Evolutionary conservation across 805 yeast species (phyloP).

Genomic region (Candida nemodendra): DNA sequence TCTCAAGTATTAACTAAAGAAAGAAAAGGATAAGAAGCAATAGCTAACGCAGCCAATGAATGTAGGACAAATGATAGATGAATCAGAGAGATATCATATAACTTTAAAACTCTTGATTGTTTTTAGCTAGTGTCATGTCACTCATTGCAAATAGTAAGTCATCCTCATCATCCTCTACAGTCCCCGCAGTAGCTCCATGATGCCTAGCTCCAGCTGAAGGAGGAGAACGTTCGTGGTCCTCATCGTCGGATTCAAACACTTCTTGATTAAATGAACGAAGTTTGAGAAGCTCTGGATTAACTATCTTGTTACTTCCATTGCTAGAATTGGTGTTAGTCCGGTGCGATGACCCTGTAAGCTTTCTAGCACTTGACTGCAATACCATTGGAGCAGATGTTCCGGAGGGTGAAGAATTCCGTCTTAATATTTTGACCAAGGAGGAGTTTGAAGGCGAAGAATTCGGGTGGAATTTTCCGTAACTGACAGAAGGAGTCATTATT

Average conservation of each 20-base stretch:
- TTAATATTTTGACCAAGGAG: slow-evolving; percentile 16
- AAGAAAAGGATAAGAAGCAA: no score
- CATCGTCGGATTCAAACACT: slow-evolving; percentile 35
- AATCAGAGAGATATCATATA: no score
- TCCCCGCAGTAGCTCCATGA: slow-evolving; percentile 5
- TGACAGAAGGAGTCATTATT: slow-evolving; percentile 24
- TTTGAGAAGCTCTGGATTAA: slow-evolving; percentile 29
- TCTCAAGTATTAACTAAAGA: no score
- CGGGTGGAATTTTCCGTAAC: slow-evolving; percentile 22
- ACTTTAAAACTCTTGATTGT: slow-evolving; percentile 25
- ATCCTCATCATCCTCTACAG: slow-evolving; percentile 58
- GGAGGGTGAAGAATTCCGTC: slow-evolving; percentile 19
- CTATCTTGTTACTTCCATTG: slow-evolving; percentile 12
- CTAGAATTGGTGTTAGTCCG: slow-evolving; percentile 18
- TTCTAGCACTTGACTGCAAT: slow-evolving; percentile 9
- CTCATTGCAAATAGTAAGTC: slow-evolving; percentile 71
- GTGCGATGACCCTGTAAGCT: slow-evolving; percentile 16
- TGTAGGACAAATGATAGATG: no score
- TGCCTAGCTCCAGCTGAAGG: slow-evolving; percentile 6
- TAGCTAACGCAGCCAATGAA: no score
- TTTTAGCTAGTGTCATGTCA: slow-evolving; percentile 51
- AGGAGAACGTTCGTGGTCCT: slow-evolving; percentile 25
- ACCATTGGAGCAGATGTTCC: slow-evolving; percentile 10
- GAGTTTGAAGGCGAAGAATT: slow-evolving; percentile 22
- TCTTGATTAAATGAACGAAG: slow-evolving; percentile 31